Evolutionary conservation across 495 filamentous ascomycete genomes (phyloP).

Genomic region (Podospora sp.): DNA sequence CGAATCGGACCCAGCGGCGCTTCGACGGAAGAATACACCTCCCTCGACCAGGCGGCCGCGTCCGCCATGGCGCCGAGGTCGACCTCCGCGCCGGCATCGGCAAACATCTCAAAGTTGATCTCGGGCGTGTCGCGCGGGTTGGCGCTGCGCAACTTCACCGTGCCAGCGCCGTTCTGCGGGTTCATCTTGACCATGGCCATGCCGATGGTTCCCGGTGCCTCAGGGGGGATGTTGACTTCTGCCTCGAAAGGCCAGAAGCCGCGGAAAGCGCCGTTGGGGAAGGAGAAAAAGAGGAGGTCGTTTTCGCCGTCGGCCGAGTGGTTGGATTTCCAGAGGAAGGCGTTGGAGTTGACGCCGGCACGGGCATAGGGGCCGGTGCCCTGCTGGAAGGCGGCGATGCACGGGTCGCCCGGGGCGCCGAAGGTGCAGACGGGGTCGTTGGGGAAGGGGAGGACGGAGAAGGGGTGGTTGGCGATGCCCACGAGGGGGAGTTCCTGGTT

Average conservation of each 20-base stretch:
- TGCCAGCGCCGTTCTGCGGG: slow-evolving; percentile 44
- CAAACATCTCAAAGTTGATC: slow-evolving; percentile 53
- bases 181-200: slow-evolving; percentile 32
- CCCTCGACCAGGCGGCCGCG: slow-evolving; percentile 58
- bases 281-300: slow-evolving; percentile 39
- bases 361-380: slow-evolving; percentile 25
- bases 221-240: slow-evolving; percentile 12
- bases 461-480: slow-evolving; percentile 20
- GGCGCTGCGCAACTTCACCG: slow-evolving; percentile 41
- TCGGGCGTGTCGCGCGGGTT: slow-evolving; percentile 47
- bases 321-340: slow-evolving; percentile 22
- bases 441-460: slow-evolving; percentile 12
- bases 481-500: slow-evolving; percentile 57
- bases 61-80: slow-evolving; percentile 55
- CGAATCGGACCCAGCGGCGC: slow-evolving; percentile 43
- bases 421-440: slow-evolving; percentile 26
- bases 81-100: slow-evolving; percentile 26
- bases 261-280: slow-evolving; percentile 30
- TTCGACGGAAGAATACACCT: slow-evolving; percentile 21
- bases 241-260: slow-evolving; percentile 38
- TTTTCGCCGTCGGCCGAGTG: slow-evolving; percentile 19
- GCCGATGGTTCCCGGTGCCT: slow-evolving; percentile 23
- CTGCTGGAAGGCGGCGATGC: slow-evolving; percentile 21
- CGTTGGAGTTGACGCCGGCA: slow-evolving; percentile 23
- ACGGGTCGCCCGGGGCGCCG: slow-evolving; percentile 31